Percentiles rank a stretch among this genome's conserved stretches.
These are phyloP conservation scores for Lasiodiplodia hormozganensis DNA, from an alignment of 2,329 filamentous ascomycete genomes.

Conservation along the genomic window DNA sequence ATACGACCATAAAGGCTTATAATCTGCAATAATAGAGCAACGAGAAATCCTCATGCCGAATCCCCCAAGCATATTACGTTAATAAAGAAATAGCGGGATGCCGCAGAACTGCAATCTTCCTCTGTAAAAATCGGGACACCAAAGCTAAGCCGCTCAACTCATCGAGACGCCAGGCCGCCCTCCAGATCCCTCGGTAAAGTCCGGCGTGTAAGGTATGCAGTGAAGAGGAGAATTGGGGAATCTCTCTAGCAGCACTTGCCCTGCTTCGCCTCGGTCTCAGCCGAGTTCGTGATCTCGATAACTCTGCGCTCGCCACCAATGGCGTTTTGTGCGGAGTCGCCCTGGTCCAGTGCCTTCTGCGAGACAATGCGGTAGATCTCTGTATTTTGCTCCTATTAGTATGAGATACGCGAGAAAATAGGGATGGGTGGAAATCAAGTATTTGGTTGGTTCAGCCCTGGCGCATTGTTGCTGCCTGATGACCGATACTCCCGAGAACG, in stretches of 20 bases:
- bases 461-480: conserved; percentile 9
- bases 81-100: conserved; percentile 26
- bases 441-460: background rate
- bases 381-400: conserved; percentile 47
- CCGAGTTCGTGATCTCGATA: conserved; percentile 85
- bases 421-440: background rate
- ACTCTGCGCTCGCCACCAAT: conserved; percentile 75
- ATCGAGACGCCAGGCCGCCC: conserved; percentile 28
- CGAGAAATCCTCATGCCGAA: conserved; percentile 24
- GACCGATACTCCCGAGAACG: background rate
- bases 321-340: conserved; percentile 79
- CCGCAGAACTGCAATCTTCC: conserved; percentile 29
- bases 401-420: background rate
- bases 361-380: conserved; percentile 99
- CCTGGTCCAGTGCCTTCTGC: conserved; percentile 93
- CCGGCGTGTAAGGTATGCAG: conserved; percentile 28
- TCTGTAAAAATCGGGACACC: conserved; percentile 26
- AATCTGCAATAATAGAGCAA: conserved; percentile 25
- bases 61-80: conserved; percentile 17
- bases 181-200: conserved; percentile 22
- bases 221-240: conserved; percentile 30
- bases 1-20: conserved; percentile 29
- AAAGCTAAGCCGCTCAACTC: conserved; percentile 25
- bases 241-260: conserved; percentile 77
- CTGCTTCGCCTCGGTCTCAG: conserved; percentile 79